Percentiles rank a stretch among this genome's conserved stretches.
Conservation (phyloP, 2,329 filamentous ascomycete genomes). For the Alternaria arborescens region DNA sequence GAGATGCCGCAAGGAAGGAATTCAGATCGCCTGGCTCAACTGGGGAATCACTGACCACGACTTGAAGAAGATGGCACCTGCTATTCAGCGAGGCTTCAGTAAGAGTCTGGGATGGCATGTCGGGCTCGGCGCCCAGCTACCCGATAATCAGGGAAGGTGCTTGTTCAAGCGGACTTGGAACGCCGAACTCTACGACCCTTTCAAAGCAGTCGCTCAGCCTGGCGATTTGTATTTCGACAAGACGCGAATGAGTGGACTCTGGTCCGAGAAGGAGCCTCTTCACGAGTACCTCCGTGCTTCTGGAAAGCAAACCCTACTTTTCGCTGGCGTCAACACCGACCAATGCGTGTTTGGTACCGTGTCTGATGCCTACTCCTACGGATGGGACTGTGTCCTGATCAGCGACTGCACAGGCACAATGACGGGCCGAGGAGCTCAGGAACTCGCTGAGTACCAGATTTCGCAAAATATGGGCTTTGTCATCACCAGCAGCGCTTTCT, state of each 20-base stretch:
- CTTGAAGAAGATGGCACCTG: constrained; percentile 51
- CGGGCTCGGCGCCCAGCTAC: constrained; percentile 51
- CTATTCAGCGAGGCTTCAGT: constrained; percentile 54
- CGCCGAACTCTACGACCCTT: constrained; percentile 53
- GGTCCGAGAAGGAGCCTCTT: constrained; percentile 52
- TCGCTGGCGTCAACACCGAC: constrained; percentile 55
- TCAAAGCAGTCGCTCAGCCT: constrained; percentile 49
- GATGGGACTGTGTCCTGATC: constrained; percentile 54
- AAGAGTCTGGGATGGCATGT: constrained; percentile 54
- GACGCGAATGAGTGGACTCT: constrained; percentile 54
- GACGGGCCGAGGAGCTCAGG: constrained; percentile 52
- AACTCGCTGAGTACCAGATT: constrained; percentile 53
- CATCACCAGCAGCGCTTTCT: constrained; percentile 48
- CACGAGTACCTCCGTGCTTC: constrained; percentile 52
- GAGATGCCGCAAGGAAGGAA: constrained; percentile 51
- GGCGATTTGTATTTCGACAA: constrained; percentile 56
- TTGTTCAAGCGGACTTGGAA: constrained; percentile 56
- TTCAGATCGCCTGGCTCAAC: constrained; percentile 54
- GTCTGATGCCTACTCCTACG: constrained; percentile 54
- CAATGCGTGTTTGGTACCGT: constrained; percentile 55
- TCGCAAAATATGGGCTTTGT: constrained; percentile 56
- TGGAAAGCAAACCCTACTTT: constrained; percentile 54
- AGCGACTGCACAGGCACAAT: constrained; percentile 54
- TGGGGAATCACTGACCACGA: constrained; percentile 54
- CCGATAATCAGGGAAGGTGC: constrained; percentile 50